Conservation (phyloP, 2,329 filamentous ascomycete species). For the Neurospora crassa region DNA sequence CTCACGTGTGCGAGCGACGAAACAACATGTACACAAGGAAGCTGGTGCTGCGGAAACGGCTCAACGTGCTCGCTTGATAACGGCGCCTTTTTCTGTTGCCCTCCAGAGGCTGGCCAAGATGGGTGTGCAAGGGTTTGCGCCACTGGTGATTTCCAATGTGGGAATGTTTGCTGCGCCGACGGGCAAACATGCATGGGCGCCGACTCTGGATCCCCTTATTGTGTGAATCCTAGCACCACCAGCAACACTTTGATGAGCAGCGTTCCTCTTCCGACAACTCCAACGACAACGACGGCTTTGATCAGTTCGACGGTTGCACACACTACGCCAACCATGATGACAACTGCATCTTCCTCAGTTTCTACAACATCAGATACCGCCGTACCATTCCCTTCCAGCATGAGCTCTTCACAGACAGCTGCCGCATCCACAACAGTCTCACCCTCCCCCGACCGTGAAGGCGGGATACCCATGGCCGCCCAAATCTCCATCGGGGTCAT, state of each 20-base stretch:
- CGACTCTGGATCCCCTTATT: slow-evolving; percentile 8
- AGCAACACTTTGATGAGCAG: not conserved
- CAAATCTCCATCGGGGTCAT: slow-evolving; percentile 12
- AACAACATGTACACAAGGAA: slow-evolving; percentile 12
- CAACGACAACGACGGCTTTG: not conserved
- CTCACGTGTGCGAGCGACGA: slow-evolving; percentile 2
- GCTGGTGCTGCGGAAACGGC: slow-evolving; percentile 13
- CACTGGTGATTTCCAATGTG: slow-evolving; percentile 13
- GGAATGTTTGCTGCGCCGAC: slow-evolving; percentile 12
- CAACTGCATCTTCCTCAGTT: not conserved
- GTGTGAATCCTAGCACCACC: slow-evolving; percentile 1
- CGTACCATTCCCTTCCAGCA: not conserved
- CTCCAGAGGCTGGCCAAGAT: slow-evolving; percentile 2
- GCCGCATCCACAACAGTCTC: not conserved
- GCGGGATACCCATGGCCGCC: slow-evolving; percentile 4
- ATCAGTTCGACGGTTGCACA: not conserved
- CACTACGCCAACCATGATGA: not conserved
- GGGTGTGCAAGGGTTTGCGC: slow-evolving; percentile 13
- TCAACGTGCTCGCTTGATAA: slow-evolving; percentile 9
- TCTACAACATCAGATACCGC: not conserved
- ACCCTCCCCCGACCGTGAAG: not conserved
- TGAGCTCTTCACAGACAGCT: not conserved
- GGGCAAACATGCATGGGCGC: slow-evolving; percentile 10
- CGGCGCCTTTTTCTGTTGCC: slow-evolving; percentile 13
- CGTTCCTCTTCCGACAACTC: not conserved